phyloP scores from a whole-genome alignment of 352 stramenopile species.

The Aphanomyces stellatus region DNA sequence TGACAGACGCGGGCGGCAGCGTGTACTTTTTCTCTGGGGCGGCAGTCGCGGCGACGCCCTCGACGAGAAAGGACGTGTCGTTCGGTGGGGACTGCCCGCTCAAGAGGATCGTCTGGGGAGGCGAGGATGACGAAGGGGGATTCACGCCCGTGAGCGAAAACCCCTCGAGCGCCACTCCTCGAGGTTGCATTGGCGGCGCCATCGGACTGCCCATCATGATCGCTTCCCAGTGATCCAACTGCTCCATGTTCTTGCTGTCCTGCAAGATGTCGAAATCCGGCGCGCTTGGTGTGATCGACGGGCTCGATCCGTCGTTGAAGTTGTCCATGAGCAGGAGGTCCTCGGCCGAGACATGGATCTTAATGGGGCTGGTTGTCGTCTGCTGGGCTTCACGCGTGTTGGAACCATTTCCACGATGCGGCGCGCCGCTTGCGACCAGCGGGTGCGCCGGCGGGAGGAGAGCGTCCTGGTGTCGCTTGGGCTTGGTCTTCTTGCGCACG shows the following conservation, averaged over 20 bases:
- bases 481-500: slow-evolving; percentile 19
- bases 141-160: neutral
- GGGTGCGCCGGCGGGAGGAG: neutral
- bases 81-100: neutral
- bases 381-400: neutral
- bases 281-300: neutral
- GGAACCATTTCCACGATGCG: slow-evolving; percentile 17
- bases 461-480: slow-evolving; percentile 4
- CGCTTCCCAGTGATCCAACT: slow-evolving; percentile 19
- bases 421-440: slow-evolving; percentile 12
- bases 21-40: slow-evolving; percentile 12
- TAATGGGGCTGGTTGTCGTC: slow-evolving; percentile 11
- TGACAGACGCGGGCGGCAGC: neutral
- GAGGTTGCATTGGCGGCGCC: neutral
- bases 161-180: neutral
- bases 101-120: neutral
- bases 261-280: slow-evolving; percentile 8
- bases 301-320: slow-evolving; percentile 19
- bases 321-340: slow-evolving; percentile 19
- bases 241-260: neutral
- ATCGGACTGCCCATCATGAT: slow-evolving; percentile 19
- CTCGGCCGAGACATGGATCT: slow-evolving; percentile 16
- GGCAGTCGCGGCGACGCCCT: too few relatives aligned
- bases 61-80: neutral
- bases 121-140: neutral